Percentiles rank a stretch among this genome's conserved stretches.
Conservation (phyloP, 441 rosid species). For the Pelargonium myrrhifolium region DNA sequence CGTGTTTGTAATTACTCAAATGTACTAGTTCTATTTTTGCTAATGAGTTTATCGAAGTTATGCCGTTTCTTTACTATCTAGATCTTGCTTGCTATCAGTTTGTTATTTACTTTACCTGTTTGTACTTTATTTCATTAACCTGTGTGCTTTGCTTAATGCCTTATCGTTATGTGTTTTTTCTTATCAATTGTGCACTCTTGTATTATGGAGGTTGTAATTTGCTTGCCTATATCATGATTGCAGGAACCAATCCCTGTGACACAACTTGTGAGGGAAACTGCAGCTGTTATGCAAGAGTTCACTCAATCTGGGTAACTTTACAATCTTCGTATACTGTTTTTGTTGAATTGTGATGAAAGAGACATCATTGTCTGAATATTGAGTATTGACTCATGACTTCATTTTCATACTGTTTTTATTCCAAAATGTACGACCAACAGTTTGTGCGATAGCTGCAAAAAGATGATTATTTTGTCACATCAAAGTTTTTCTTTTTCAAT, state of each 20-base stretch:
- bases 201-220: constrained; percentile 1
- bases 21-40: background rate
- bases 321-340: no score
- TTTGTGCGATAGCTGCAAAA: no score
- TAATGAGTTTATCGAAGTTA: background rate
- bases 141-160: background rate
- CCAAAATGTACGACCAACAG: background rate
- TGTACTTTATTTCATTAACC: background rate
- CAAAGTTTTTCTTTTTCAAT: no score
- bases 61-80: background rate
- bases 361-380: background rate
- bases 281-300: constrained; percentile 98
- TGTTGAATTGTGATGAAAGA: background rate
- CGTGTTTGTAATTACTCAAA: background rate
- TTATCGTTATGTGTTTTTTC: constrained; percentile 9
- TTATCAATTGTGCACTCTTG: background rate
- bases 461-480: no score
- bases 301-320: constrained; percentile 83
- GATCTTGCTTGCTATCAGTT: background rate
- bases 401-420: background rate
- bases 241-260: constrained; percentile 95
- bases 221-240: constrained; percentile 12
- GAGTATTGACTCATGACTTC: background rate
- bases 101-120: background rate
- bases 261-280: constrained; percentile 93